These are phyloP conservation scores for Amanita fuliginea DNA, from an alignment of 768 basidiomycete genomes.

Conservation along the genomic window DNA sequence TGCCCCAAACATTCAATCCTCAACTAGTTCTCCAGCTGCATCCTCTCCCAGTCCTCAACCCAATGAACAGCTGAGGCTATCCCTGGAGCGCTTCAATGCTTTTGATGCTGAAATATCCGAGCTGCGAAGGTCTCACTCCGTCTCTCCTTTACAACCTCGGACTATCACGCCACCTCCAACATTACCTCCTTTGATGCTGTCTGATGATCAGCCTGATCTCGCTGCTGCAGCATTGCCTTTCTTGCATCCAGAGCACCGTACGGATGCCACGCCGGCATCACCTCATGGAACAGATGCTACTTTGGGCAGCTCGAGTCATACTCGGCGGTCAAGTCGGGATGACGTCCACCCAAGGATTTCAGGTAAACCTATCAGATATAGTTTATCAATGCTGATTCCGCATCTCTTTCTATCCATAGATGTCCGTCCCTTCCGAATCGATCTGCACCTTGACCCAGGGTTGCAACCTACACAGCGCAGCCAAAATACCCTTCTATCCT, in stretches of 20 bases:
- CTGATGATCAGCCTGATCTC: conserved; percentile 11
- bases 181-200: conserved; percentile 24
- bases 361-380: not conserved
- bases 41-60: conserved; percentile 5
- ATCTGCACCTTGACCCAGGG: not conserved
- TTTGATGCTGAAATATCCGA: conserved; percentile 44
- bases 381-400: not conserved
- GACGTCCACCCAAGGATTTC: not conserved
- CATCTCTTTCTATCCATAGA: not conserved
- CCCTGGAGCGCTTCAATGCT: conserved; percentile 40
- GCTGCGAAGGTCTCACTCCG: conserved; percentile 28
- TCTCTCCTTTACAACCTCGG: conserved; percentile 12
- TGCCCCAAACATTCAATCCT: conserved; percentile 5
- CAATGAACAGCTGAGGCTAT: conserved; percentile 29
- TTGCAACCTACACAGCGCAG: conserved; percentile 2
- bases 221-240: conserved; percentile 12
- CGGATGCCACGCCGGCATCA: conserved; percentile 13
- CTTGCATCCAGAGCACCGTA: conserved; percentile 14
- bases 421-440: not conserved
- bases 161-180: conserved; percentile 21
- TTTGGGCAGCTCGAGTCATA: not conserved
- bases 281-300: conserved; percentile 1
- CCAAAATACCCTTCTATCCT: not conserved
- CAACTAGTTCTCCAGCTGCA: conserved; percentile 1
- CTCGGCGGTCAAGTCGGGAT: not conserved